phyloP scores from a whole-genome alignment of 2,329 filamentous ascomycete species.

The Teratosphaeria nubilosa region DNA sequence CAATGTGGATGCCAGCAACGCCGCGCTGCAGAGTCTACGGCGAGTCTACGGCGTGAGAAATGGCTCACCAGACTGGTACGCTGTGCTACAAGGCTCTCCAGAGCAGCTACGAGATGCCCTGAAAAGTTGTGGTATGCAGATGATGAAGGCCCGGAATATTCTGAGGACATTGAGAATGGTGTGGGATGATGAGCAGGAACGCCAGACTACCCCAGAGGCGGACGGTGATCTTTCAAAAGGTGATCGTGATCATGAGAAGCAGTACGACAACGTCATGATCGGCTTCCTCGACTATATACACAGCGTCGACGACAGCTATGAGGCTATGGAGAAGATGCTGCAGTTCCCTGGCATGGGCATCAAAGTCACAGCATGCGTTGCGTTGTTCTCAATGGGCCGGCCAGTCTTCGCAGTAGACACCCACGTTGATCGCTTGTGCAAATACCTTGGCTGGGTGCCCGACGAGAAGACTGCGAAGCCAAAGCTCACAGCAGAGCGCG shows the following conservation, averaged over 20 bases:
- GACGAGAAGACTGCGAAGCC: slow-evolving; percentile 18
- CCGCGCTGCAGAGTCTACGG: slow-evolving; percentile 56
- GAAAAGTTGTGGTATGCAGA: slow-evolving; percentile 58
- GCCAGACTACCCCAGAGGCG: slow-evolving; percentile 39
- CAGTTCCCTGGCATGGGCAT: slow-evolving; percentile 54
- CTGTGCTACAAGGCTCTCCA: slow-evolving; percentile 49
- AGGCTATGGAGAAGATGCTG: slow-evolving; percentile 49
- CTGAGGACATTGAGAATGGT: slow-evolving; percentile 67
- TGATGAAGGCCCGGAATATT: slow-evolving; percentile 62
- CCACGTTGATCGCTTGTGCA: slow-evolving; percentile 53
- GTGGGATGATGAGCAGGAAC: slow-evolving; percentile 55
- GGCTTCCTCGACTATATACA: slow-evolving; percentile 53
- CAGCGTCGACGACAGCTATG: slow-evolving; percentile 39
- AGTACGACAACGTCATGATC: slow-evolving; percentile 46
- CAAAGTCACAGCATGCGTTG: slow-evolving; percentile 57
- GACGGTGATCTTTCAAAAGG: slow-evolving; percentile 42
- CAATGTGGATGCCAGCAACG: slow-evolving; percentile 50
- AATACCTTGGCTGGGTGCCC: slow-evolving; percentile 54
- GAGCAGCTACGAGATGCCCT: slow-evolving; percentile 58
- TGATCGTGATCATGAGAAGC: slow-evolving; percentile 46
- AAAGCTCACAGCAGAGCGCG: slow-evolving; percentile 34
- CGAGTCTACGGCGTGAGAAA: slow-evolving; percentile 56
- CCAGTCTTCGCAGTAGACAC: slow-evolving; percentile 58
- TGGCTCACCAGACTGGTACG: slow-evolving; percentile 66
- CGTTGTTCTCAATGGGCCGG: slow-evolving; percentile 54